Evolutionary conservation across 1,284 basidiomycete species (phyloP), one percentile per base, ranked within the genome.

Genomic region (Peniophora sp.): DNA sequence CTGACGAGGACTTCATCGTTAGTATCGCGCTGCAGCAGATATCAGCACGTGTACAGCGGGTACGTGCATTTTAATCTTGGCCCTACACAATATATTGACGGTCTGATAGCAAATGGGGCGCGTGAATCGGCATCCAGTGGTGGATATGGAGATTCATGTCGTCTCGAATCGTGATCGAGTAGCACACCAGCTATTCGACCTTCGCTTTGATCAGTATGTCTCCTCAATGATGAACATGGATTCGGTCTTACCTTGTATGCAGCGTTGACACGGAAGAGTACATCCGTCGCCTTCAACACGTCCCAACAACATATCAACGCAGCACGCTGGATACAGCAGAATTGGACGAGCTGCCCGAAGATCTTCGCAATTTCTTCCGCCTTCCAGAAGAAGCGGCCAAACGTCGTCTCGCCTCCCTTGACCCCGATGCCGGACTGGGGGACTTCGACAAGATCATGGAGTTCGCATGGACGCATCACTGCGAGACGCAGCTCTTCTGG

Each of bases 1-100:
- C 74, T 1, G 69, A 66, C 2, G 60, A 69, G 11, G 79, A 81
- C 46, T 67, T 82, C 27, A 67, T 72, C 0, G 65, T 73, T 0
- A 84, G 82, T 55, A 79, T 84, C 14, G 82, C 81, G 2, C 60
- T 84, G 48, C 70, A 79, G 55, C 82, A 82, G 55, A 78, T 84
- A 46, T 82, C 80, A 0, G 59, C 56, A 0, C 68, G 68, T 3
- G 78, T 83, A 0, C 72, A 75, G 54, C 62, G 64, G 63, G 82
- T 82, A 52, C 14, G 69, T 52, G 11, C n/a, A n/a, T 24, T 12
- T 1, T 17, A 3, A 20, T 22, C 3, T 25, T 45, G 20, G n/a
- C 44, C n/a, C 10, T 36, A n/a, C 10, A 10, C 10, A 36, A 36
- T 10, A 36, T 36, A 17, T 14, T 12, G 38, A 38, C 8, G 12